These are phyloP conservation scores for Jimgerdemannia flammicorona DNA, from an alignment of 192 early-diverging fungal species.

Conservation along the genomic window DNA sequence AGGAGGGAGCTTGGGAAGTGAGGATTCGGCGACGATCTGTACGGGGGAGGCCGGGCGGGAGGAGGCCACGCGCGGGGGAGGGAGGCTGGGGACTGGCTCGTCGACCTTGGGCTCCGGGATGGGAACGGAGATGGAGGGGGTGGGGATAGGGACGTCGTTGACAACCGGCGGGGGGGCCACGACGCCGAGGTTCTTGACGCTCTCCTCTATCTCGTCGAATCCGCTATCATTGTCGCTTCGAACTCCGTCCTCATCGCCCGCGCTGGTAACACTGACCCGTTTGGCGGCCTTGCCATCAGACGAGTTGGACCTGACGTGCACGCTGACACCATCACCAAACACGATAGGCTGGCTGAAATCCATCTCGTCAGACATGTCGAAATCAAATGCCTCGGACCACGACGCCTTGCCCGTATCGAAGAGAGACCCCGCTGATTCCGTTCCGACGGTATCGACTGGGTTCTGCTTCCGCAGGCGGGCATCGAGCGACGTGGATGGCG, in stretches of 20 bases:
- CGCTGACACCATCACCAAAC: slow-evolving; percentile 5
- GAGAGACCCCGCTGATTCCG: background rate
- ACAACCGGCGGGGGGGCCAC: background rate
- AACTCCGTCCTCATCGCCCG: background rate
- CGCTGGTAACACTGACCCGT: background rate
- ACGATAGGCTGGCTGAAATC: slow-evolving; percentile 15
- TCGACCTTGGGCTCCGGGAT: background rate
- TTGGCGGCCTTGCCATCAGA: background rate
- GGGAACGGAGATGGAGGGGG: background rate
- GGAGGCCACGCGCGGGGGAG: background rate
- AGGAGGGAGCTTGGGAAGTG: background rate
- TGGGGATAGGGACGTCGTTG: background rate
- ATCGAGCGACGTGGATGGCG: background rate
- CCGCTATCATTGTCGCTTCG: slow-evolving; percentile 16
- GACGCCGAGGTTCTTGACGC: background rate
- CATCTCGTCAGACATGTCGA: slow-evolving; percentile 6
- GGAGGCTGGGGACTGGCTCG: background rate
- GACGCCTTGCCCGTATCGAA: slow-evolving; percentile 6
- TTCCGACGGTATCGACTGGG: background rate
- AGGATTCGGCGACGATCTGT: background rate
- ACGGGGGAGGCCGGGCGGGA: background rate
- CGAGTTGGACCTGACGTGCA: background rate
- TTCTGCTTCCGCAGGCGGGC: background rate
- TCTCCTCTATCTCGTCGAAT: slow-evolving; percentile 10
- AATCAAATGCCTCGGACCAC: slow-evolving; percentile 14